Evolutionary conservation across 495 filamentous ascomycete species (phyloP), one percentile per base, ranked within the genome.

Genomic region (Aspergillus hancockii): DNA sequence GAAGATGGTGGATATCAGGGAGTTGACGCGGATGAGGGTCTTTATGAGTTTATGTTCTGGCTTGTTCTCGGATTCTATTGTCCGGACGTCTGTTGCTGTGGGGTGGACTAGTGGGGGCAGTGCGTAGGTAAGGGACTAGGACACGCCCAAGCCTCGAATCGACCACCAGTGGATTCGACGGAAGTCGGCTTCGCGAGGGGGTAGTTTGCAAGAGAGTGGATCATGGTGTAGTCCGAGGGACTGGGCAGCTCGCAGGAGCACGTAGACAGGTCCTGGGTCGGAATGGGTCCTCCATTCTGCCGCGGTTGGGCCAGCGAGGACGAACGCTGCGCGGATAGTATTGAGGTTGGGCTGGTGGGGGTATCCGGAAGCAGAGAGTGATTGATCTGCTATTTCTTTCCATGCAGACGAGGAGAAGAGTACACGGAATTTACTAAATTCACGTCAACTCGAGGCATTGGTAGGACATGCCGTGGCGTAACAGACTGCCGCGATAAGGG

Each of bases 141-240:
- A 2, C 8, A 45, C 18, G 41, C 19, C 41, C 41, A 45, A 45
- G 3, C 41, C 41, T 4, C 9, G n/a, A 14, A 45, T 21, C 14
- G 41, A 45, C 41, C 41, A 45, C 41, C 41, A 45, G 4, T 19
- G 16, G 9, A 45, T 14, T 8, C 41, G 41, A 19, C 41, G 16
- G 14, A 21, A 18, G n/a, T 45, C 41, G 2, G n/a, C n/a, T 8
- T 45, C 41, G 1, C 18, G 41, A 19, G 41, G 14, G 2, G 21
- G 8, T 12, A 50, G n/a, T 12, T 28, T 2, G 12, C 28, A 50
- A n/a, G 9, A 25, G 1, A 14, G 14, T 9, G 47, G 47, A 23
- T 50, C 47, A 23, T 21, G 47, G 19, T 50, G 47, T n/a, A 50
- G 47, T 8, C 47, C 47, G 4, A 50, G 47, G 4, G 47, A 50